These are phyloP conservation scores for Mortierella sp. DNA, from an alignment of 371 early-diverging fungal species.

Conservation along the genomic window DNA sequence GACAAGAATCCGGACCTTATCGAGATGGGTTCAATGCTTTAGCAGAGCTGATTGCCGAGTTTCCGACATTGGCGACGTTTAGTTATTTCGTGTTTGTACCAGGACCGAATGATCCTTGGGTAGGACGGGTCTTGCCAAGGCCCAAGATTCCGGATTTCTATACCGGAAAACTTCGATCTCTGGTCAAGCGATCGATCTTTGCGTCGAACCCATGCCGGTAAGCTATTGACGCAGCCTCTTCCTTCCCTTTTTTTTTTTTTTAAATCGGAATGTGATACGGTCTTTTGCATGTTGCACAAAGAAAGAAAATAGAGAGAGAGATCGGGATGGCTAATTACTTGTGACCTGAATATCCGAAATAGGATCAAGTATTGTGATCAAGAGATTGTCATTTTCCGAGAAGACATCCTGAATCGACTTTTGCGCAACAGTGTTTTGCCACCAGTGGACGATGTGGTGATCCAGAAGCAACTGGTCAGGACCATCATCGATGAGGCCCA, in stretches of 20 bases:
- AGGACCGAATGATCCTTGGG: slow-evolving; percentile 89
- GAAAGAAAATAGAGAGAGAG: background rate
- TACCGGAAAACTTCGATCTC: slow-evolving; percentile 65
- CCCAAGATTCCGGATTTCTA: slow-evolving; percentile 80
- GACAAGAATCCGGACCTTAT: slow-evolving; percentile 62
- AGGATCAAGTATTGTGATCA: slow-evolving; percentile 86
- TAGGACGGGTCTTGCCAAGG: slow-evolving; percentile 75
- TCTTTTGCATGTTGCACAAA: too few species aligned
- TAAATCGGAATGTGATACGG: background rate
- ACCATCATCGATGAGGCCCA: slow-evolving; percentile 89
- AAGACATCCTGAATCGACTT: slow-evolving; percentile 80
- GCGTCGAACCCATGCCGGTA: slow-evolving; percentile 88
- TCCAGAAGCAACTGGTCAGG: slow-evolving; percentile 70
- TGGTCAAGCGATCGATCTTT: slow-evolving; percentile 70
- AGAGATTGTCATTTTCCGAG: slow-evolving; percentile 88
- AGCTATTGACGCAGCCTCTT: background rate
- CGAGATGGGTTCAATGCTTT: slow-evolving; percentile 75
- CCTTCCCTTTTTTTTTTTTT: background rate
- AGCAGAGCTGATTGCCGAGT: slow-evolving; percentile 80
- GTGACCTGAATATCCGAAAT: too few species aligned
- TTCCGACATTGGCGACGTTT: slow-evolving; percentile 69
- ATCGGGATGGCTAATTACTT: background rate
- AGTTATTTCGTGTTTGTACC: slow-evolving; percentile 91
- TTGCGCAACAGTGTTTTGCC: slow-evolving; percentile 80
- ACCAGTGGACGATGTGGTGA: slow-evolving; percentile 52